Evolutionary conservation across 2,329 filamentous ascomycete species (phyloP), one percentile per base, ranked within the genome.

Genomic region (Penicillium sp.): DNA sequence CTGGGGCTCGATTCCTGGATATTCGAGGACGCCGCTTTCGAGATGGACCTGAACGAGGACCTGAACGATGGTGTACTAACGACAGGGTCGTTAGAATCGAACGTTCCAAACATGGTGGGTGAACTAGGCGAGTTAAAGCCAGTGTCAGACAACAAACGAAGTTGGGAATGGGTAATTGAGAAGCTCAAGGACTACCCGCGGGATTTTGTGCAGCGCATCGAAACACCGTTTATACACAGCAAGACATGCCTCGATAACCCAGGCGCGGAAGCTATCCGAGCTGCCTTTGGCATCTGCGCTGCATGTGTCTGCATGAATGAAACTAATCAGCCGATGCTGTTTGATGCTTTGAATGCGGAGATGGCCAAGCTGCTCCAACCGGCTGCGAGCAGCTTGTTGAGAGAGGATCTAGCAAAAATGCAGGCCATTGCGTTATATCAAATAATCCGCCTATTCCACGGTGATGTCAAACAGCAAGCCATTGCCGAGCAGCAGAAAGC

Each of bases 341-440:
- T 51, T 38, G 48, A 38, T 4, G 16, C 48, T 18, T n/a, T 51
- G 23, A 42, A 51, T 21, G 33, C 33, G 11, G 48, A 51, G 18
- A 42, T 51, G 48, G 20, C 33, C 20, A 51, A 42, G 30, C 14
- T 40, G 35, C 20, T 21, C 20, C 12, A 51, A 9, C 35, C 21
- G 5, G 21, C 16, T 9, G 26, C 18, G 48, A 21, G 23, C 18
- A 42, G 26, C 33, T 28, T 33, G 16, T 20, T 51, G 9, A 35
- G 23, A 42, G 33, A 38, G 42, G 16, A 35, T 5, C 30, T 35
- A 35, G 30, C 30, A 35, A 35, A 33, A 35, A 35, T 35, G 30
- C 53, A 55, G 47, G 46, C 53, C 11, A 42, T 55, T 16, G 47
- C 50, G 14, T 16, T 55, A 30, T 55, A 50, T 47, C 53, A 55